Conservation (phyloP, 2,329 filamentous ascomycete species). For the Camptophora hylomeconis region DNA sequence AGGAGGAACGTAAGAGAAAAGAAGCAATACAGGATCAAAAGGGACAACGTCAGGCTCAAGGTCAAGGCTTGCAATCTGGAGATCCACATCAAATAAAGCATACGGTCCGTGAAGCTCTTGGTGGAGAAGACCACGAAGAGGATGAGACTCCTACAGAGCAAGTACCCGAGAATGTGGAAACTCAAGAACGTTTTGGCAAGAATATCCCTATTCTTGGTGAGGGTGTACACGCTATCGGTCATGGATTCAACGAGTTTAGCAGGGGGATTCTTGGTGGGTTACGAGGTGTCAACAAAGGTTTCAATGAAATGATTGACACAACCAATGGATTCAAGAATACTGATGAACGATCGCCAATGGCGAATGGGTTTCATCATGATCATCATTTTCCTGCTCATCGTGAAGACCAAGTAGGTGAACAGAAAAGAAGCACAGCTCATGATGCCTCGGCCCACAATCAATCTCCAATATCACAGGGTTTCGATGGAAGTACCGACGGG, state of each 20-base stretch:
- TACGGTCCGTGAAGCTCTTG: conserved; percentile 33
- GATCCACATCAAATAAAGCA: conserved; percentile 43
- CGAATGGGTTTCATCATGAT: no score
- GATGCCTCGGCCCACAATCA: no score
- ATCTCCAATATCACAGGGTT: no score
- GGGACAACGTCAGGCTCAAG: conserved; percentile 32
- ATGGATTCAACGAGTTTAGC: conserved; percentile 33
- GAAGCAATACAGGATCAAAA: conserved; percentile 39
- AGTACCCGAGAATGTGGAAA: conserved; percentile 6
- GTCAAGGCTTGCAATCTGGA: conserved; percentile 41
- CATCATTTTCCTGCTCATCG: no score
- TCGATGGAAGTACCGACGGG: no score
- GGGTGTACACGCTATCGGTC: conserved; percentile 38
- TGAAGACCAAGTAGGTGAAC: no score
- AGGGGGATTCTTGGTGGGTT: conserved; percentile 31
- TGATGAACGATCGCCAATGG: no score
- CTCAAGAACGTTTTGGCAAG: conserved; percentile 21
- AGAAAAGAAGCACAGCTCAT: no score
- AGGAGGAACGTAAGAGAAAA: conserved; percentile 26
- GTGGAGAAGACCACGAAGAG: conserved; percentile 18
- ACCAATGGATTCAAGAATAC: conserved; percentile 26
- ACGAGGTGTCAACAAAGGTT: conserved; percentile 26
- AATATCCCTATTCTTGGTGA: conserved; percentile 37
- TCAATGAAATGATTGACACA: conserved; percentile 23
- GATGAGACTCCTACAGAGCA: conserved; percentile 14